Evolutionary conservation across 106 monocot species (phyloP).

Genomic region (Chionographis japonica): DNA sequence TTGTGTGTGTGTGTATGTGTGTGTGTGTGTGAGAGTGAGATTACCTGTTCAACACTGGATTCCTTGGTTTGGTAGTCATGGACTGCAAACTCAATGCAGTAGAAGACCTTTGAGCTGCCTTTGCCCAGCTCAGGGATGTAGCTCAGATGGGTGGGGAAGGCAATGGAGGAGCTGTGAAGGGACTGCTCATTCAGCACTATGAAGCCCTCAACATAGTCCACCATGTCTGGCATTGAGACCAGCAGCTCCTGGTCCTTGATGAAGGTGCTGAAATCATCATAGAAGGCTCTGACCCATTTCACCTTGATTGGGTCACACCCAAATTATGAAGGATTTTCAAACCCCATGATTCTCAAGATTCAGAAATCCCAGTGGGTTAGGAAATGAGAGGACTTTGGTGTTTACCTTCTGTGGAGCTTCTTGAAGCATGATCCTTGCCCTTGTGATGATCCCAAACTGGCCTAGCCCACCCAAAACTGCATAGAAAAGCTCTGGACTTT

Average conservation of each 20-base stretch:
- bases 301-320: slow-evolving; percentile 7
- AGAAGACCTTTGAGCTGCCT: slow-evolving; percentile 38
- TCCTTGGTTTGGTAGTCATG: slow-evolving; percentile 32
- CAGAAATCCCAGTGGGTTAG: neutral
- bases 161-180: slow-evolving; percentile 56
- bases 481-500: slow-evolving; percentile 43
- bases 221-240: slow-evolving; percentile 40
- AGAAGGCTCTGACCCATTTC: slow-evolving; percentile 45
- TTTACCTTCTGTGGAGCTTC: slow-evolving; percentile 42
- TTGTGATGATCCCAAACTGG: slow-evolving; percentile 71
- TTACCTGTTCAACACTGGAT: slow-evolving; percentile 34
- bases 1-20: no score
- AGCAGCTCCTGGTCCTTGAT: slow-evolving; percentile 49
- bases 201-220: slow-evolving; percentile 82
- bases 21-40: no score
- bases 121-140: slow-evolving; percentile 34
- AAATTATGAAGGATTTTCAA: no score
- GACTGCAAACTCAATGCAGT: slow-evolving; percentile 77
- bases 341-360: neutral
- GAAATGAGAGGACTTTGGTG: neutral
- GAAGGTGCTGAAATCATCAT: slow-evolving; percentile 43
- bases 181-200: slow-evolving; percentile 65
- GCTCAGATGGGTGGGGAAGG: slow-evolving; percentile 45
- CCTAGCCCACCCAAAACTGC: slow-evolving; percentile 60
- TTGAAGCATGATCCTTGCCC: slow-evolving; percentile 54